Base-by-base conservation (phyloP, 257 asterid genomes). In the Solanum clarkiae region DNA sequence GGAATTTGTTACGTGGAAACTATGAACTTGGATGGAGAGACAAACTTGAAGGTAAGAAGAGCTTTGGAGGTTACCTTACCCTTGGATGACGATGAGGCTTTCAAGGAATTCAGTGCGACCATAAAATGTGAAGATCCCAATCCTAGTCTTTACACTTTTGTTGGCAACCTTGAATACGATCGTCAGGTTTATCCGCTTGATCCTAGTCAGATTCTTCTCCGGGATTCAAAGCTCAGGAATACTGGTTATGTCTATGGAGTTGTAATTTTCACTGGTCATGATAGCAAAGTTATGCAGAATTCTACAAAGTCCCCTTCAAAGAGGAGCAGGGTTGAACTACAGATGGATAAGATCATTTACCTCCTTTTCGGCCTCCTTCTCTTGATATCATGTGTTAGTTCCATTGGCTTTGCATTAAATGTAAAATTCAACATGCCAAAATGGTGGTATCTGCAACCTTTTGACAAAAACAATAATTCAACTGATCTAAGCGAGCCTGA, bases 1-100 rank as follows among this genome's bases (percentile, higher is more conserved):
- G 99, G 99, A 40, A 95, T 95, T 84, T 95, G 99, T 87, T 95
- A 95, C 59, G 99, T 95, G 51, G 99, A 95, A 86, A 95, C 99
- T 69, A 94, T 95, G 99, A 95, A 95, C 90, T 91, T 95, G 82
- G 99, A 95, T 11, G 99, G 99, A 85, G 99, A 95, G 91, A 95
- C 99, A 70, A 95, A 95, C 90, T 91, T 95, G 91, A 95, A 95
- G 90, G 97, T 95, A 56, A 95, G 94, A 90, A 91, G 97, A 82
- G 92, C 97, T 80, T 62, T 90, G 80, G 99, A 95, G 92, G 90
- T 84, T 56, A 94, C 98, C 7, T 85, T 94, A 85, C 84, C 92
- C 32, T 87, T 93, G 40, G 96, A 93, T 10, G 96, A 93, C 40
- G 95, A 93, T 81, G 72, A 87, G 14, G 62, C 94, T 81, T 94